Conservation (phyloP, 1,139 yeast species). For the Kluyveromyces marxianus region DNA sequence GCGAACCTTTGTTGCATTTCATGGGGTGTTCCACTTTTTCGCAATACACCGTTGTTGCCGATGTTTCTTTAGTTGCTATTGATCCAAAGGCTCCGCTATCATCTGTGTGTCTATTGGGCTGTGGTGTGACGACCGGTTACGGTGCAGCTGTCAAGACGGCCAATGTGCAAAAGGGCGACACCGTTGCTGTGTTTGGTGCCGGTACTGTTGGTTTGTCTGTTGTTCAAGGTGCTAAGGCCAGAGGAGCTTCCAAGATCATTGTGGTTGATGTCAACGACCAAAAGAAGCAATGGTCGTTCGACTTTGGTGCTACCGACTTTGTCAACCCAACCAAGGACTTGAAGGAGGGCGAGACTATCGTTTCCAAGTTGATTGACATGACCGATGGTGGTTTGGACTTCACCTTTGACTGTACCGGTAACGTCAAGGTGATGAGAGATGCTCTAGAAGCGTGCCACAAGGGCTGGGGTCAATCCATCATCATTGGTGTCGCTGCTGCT, state of each 20-base stretch:
- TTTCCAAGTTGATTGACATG: conserved; percentile 74
- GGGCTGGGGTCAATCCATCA: conserved; percentile 95
- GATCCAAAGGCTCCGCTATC: conserved; percentile 77
- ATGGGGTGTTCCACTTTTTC: conserved; percentile 95
- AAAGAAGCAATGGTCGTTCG: conserved; percentile 76
- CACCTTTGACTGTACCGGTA: conserved; percentile 98
- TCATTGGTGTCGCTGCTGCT: conserved; percentile 98
- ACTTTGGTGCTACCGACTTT: conserved; percentile 95
- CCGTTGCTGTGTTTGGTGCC: conserved; percentile 93
- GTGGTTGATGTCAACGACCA: conserved; percentile 80
- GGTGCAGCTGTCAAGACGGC: conserved; percentile 98
- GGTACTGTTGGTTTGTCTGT: conserved; percentile 96
- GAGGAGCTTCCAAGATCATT: conserved; percentile 75
- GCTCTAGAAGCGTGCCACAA: conserved; percentile 97
- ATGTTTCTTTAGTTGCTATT: conserved; percentile 93
- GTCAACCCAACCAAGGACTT: conserved; percentile 68
- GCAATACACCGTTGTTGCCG: conserved; percentile 96
- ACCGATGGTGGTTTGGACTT: conserved; percentile 96
- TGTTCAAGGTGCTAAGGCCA: conserved; percentile 84
- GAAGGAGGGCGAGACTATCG: conserved; percentile 68
- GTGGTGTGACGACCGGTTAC: conserved; percentile 97
- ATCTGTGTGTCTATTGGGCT: conserved; percentile 86
- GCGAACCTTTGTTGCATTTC: conserved; percentile 72
- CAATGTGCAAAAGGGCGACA: conserved; percentile 84
- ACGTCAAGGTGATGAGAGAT: conserved; percentile 85